Base-by-base conservation (phyloP, 1,139 yeast genomes). In the Entelexis paramagnoliae region DNA sequence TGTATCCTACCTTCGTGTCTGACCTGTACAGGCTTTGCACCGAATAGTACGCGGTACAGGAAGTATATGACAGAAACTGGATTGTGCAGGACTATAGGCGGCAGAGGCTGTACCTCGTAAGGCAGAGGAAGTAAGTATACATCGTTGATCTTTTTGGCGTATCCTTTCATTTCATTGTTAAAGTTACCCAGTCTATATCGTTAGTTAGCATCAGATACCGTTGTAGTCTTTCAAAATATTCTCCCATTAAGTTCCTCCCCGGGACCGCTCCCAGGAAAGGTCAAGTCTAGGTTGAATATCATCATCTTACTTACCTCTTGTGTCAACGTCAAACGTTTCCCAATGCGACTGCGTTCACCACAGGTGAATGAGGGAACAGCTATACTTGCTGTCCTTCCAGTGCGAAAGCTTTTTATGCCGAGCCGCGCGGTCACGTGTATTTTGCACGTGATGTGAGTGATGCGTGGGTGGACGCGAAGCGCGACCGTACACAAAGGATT, bases 141-240 rank as follows among this genome's bases (percentile, higher is more conserved):
- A 57, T 68, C 66, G 38, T 48, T 38, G 38, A 43, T 22, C 19
- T 50, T 52, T 16, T 45, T 52, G 42, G 34, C 38, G 26, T 39
- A 41, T 11, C 53, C 53, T 47, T 53, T 51, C 48, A 45, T 54
- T 7, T 4, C 30, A 49, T 24, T 32, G 32, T 30, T 33, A 16
- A 28, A 28, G 11, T 17, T n/a, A 26, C 22, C 9, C n/a, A 13
- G 45, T 33, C 24, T 39, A 33, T 13, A 24, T 19, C 13, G 22
- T 16, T 39, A 29, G 61, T 59, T 58, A 59, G 61, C 51, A 50
- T 88, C 97, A 88, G 97, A 88, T 88, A 88, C 97, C 97, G 97
- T 88, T 88, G 96, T 88, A 88, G 97, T 89, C 96, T 81, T 78
- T 80, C 80, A 83, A 80, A 34, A 51, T 30, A 51, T 39, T 47